Percentiles rank a stretch among this genome's conserved stretches.
Conservation (phyloP, 345 rosid species). For the Psidium friedrichsthalianum region DNA sequence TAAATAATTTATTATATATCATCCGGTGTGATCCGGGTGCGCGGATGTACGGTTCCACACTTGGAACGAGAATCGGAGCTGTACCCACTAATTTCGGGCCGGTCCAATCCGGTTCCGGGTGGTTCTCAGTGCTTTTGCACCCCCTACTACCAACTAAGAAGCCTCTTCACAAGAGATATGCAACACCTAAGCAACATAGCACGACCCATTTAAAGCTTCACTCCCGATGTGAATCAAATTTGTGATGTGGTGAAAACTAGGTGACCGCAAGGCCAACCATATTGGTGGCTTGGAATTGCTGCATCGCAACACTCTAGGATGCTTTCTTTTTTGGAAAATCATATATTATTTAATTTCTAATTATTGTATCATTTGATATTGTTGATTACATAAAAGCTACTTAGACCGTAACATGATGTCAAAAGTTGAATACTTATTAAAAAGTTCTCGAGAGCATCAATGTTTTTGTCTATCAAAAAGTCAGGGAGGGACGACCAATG, state of each 20-base stretch:
- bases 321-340: not conserved
- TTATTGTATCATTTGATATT: not conserved
- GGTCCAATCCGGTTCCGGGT: no score
- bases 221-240: not conserved
- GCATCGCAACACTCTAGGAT: not conserved
- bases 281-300: not conserved
- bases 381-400: not conserved
- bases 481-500: no score
- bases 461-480: no score
- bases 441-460: no score
- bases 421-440: not conserved
- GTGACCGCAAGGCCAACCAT: not conserved
- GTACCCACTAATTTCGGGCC: no score
- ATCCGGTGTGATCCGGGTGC: no score
- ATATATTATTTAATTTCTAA: not conserved
- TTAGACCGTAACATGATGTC: not conserved
- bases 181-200: not conserved
- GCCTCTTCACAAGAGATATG: no score
- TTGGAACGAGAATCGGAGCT: no score
- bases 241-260: rapidly evolving
- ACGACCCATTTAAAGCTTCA: rapidly evolving
- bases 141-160: no score
- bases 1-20: no score
- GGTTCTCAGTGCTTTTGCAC: no score
- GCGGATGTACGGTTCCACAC: no score